These are phyloP conservation scores for Gossypium ekmanianum DNA, from an alignment of 345 rosid genomes.

Conservation along the genomic window DNA sequence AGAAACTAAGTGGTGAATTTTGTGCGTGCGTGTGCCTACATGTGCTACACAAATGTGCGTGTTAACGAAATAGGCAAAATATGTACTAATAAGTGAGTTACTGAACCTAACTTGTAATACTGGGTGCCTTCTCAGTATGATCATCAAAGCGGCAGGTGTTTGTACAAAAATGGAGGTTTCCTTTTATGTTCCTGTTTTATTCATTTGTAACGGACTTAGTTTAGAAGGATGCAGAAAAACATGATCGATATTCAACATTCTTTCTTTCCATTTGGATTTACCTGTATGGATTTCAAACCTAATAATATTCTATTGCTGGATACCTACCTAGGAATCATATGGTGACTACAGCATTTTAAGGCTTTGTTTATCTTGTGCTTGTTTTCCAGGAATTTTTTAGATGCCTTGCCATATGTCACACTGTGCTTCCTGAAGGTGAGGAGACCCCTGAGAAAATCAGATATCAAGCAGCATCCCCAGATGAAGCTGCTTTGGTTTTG, in stretches of 20 bases:
- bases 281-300: background rate
- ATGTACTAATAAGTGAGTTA: background rate
- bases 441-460: constrained; percentile 85
- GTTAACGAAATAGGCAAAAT: background rate
- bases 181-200: background rate
- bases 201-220: background rate
- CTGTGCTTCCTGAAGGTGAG: constrained; percentile 98
- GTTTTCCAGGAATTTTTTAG: constrained; percentile 85
- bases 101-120: background rate
- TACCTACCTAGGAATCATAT: background rate
- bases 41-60: no score
- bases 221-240: constrained; percentile 3
- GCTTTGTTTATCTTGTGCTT: background rate
- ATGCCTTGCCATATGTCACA: constrained; percentile 98
- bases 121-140: background rate
- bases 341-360: background rate
- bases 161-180: background rate
- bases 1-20: no score
- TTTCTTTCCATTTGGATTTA: background rate
- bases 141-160: background rate
- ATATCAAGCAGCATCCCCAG: constrained; percentile 99
- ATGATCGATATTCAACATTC: no score
- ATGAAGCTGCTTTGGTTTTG: constrained; percentile 95
- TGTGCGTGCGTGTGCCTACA: no score
- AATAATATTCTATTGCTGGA: background rate